Evolutionary conservation across 352 stramenopile species (phyloP), one percentile per base, ranked within the genome.

Genomic region (Globisporangium irregulare): DNA sequence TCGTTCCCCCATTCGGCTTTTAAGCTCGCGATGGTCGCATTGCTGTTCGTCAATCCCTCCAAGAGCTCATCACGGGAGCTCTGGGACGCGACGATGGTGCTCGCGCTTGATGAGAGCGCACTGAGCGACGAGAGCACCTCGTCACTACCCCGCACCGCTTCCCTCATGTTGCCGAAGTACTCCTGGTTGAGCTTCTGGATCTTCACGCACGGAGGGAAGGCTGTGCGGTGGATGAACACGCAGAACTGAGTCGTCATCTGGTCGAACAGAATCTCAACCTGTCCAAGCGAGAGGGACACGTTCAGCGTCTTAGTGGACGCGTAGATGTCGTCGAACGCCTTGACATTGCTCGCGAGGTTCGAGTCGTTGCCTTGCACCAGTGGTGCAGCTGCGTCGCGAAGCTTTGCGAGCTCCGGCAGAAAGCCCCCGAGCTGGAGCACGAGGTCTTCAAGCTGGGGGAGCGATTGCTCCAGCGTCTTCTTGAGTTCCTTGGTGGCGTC

Each of bases 111-210:
- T 15, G 51, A 57, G 0, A 57, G 24, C 15, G 51, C 6, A 32
- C 51, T 57, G 1, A 57, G 51, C 6, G 51, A 57, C 3, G 51
- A 57, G 51, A 57, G 51, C 51, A 57, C 51, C 10, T 57, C 51
- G 51, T 57, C 51, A 4, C 51, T 57, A 12, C 22, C 51, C 1
- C 25, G 51, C 51, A 57, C 51, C 12, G 51, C 51, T 4, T 57
- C 51, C 51, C n/a, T 27, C 51, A 57, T 57, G 24, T 57, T 57
- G 51, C 51, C 51, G 34, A 57, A 57, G 51, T 57, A 57, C 51
- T 57, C 51, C 20, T 57, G 51, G 51, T 57, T 57, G 24, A 57
- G 51, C 51, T 32, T 57, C 51, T 57, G 51, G 22, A 57, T 57
- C 24, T 57, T 57, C 22, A 57, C 51, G 51, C 51, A 57, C 22